phyloP scores from a whole-genome alignment of 2,329 filamentous ascomycete species.

The Dothidotthia symphoricarpi region DNA sequence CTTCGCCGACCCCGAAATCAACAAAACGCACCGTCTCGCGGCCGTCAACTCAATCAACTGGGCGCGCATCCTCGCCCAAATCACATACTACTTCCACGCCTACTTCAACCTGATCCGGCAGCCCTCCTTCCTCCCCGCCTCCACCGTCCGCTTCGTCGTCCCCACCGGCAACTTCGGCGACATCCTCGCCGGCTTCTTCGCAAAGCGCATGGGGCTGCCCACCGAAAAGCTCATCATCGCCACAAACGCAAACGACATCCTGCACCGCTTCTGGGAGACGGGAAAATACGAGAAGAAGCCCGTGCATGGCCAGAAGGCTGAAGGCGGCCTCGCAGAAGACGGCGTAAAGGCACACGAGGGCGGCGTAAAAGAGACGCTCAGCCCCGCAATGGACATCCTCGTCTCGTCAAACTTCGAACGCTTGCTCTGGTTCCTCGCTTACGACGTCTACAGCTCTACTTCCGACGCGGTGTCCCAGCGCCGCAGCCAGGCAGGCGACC shows the following conservation, averaged over 20 bases:
- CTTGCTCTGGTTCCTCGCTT: conserved; percentile 87
- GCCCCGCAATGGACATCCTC: conserved; percentile 96
- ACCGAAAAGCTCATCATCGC: conserved; percentile 85
- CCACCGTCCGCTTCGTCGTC: conserved; percentile 77
- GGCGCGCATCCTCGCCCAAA: conserved; percentile 92
- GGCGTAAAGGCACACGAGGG: conserved; percentile 62
- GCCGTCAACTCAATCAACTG: conserved; percentile 98
- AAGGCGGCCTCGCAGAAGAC: conserved; percentile 56
- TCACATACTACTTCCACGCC: conserved; percentile 93
- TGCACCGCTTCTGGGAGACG: conserved; percentile 91
- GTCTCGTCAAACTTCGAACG: conserved; percentile 97
- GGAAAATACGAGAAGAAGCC: conserved; percentile 86
- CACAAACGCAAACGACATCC: conserved; percentile 96
- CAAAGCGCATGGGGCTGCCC: conserved; percentile 83
- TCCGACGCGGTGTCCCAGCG: conserved; percentile 44
- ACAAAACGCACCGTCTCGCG: conserved; percentile 77
- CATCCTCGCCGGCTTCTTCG: conserved; percentile 90
- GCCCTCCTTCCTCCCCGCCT: conserved; percentile 57
- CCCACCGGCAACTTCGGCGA: conserved; percentile 97
- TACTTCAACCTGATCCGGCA: conserved; percentile 77
- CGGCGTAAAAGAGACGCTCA: conserved; percentile 86
- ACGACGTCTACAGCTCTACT: conserved; percentile 47
- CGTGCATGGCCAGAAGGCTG: conserved; percentile 56
- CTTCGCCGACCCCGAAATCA: conserved; percentile 82
- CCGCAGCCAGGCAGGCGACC: conserved; percentile 61